These are phyloP conservation scores for Epichloe sylvatica DNA, from an alignment of 2,329 filamentous ascomycete species.

Conservation along the genomic window DNA sequence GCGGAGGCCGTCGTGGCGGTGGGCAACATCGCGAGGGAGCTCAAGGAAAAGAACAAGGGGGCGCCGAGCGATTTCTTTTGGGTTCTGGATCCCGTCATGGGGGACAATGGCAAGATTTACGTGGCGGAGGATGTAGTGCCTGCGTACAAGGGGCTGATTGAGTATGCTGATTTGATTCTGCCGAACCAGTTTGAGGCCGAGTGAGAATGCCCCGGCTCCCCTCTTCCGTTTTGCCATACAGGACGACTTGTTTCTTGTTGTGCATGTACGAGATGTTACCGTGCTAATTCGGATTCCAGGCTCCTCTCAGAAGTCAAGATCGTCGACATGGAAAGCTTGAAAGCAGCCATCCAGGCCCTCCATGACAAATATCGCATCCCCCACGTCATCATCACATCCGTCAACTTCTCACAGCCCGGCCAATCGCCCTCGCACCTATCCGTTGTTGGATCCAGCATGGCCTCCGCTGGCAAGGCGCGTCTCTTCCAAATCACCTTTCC, in stretches of 20 bases:
- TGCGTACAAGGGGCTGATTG: slow-evolving; percentile 68
- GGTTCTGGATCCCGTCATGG: slow-evolving; percentile 97
- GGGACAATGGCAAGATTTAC: slow-evolving; percentile 83
- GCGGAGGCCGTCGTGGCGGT: slow-evolving; percentile 74
- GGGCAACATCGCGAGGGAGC: slow-evolving; percentile 67
- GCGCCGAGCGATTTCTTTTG: slow-evolving; percentile 78
- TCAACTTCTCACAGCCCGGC: slow-evolving; percentile 49
- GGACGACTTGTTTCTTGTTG: background rate
- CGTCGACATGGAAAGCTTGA: slow-evolving; percentile 56
- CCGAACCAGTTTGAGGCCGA: slow-evolving; percentile 98
- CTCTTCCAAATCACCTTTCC: slow-evolving; percentile 82
- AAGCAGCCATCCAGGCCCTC: slow-evolving; percentile 59
- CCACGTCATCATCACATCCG: slow-evolving; percentile 85
- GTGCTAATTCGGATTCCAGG: slow-evolving; percentile 29
- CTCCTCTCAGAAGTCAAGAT: slow-evolving; percentile 78
- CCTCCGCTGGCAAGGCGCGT: slow-evolving; percentile 50
- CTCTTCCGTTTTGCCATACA: background rate
- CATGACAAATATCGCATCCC: slow-evolving; percentile 61
- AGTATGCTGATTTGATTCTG: slow-evolving; percentile 76
- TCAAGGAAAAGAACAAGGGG: slow-evolving; percentile 50
- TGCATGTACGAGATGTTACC: background rate
- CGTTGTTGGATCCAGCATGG: slow-evolving; percentile 65
- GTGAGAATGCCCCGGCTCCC: slow-evolving; percentile 35
- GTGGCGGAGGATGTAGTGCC: slow-evolving; percentile 85
- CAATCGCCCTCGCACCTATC: slow-evolving; percentile 42